Conservation (phyloP, 371 early-diverging fungal species). For the Mucor sp. region DNA sequence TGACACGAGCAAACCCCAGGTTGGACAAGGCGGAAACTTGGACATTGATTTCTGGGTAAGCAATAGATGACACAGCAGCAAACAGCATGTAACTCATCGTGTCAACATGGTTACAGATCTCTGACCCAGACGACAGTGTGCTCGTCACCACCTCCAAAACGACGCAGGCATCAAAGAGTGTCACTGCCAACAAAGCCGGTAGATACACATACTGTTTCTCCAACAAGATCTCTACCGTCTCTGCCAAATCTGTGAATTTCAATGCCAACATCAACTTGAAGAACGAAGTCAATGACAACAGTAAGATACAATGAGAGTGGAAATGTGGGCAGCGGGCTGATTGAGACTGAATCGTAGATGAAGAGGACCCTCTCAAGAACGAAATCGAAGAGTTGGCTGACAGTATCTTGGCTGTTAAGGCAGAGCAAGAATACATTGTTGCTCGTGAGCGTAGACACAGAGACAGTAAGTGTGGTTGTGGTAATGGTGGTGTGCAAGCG, state of each 20-base stretch:
- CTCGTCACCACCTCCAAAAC: constrained; percentile 51
- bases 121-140: constrained; percentile 50
- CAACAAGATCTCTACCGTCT: constrained; percentile 57
- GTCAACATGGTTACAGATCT: constrained; percentile 42
- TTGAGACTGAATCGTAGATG: constrained; percentile 22
- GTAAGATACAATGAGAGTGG: constrained; percentile 15
- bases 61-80: not conserved
- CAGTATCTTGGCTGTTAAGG: constrained; percentile 65
- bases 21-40: constrained; percentile 68
- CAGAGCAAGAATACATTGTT: constrained; percentile 77
- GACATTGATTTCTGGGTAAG: constrained; percentile 68
- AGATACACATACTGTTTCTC: constrained; percentile 78
- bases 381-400: constrained; percentile 72
- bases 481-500: not conserved
- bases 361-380: constrained; percentile 63
- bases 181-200: constrained; percentile 59
- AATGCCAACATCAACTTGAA: constrained; percentile 45
- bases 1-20: constrained; percentile 30
- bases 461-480: constrained; percentile 57
- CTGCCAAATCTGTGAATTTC: constrained; percentile 60
- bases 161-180: constrained; percentile 54
- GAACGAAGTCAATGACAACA: constrained; percentile 20
- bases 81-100: not conserved
- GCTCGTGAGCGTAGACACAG: constrained; percentile 71
- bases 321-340: not conserved